phyloP scores from a whole-genome alignment of 352 stramenopile species.

The Pythium guiyangense region DNA sequence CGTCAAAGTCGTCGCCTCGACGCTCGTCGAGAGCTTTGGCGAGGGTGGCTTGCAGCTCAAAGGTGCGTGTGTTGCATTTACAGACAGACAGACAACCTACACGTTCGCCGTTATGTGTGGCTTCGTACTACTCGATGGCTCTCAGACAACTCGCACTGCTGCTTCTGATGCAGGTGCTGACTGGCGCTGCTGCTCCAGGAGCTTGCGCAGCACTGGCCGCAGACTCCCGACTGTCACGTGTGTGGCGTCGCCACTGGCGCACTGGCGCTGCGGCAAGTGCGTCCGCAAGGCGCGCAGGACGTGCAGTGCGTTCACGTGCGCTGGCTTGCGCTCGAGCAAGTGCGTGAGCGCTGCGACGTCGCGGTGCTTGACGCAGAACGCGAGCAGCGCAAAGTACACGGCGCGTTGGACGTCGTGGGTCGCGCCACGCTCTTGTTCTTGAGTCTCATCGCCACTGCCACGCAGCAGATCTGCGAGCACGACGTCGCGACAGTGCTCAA shows the following conservation, averaged over 20 bases:
- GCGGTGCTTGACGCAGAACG: conserved; percentile 54
- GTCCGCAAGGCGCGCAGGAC: conserved; percentile 47
- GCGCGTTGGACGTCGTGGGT: conserved; percentile 13
- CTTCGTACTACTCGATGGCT: no score
- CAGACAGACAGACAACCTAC: no score
- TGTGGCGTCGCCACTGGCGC: conserved; percentile 9
- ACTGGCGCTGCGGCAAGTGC: conserved; percentile 18
- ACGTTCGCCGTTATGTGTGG: no score
- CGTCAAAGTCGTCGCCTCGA: no score
- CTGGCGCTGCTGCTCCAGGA: conserved; percentile 38
- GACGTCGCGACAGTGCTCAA: conserved; percentile 51
- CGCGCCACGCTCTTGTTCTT: conserved; percentile 1
- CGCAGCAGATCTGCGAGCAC: no score
- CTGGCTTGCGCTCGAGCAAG: conserved; percentile 48
- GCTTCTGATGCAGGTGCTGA: no score
- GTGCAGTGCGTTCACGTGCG: conserved; percentile 49
- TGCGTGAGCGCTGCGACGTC: conserved; percentile 35
- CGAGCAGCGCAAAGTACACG: conserved; percentile 66
- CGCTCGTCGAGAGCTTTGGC: no score
- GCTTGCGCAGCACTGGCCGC: conserved; percentile 30
- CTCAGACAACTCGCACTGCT: background rate
- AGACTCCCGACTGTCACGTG: conserved; percentile 43
- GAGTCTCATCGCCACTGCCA: background rate
- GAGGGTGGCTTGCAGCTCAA: no score
- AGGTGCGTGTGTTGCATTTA: no score